Evolutionary conservation across 2,329 filamentous ascomycete genomes (phyloP), one percentile per base, ranked within the genome.

Genomic region (Venturia carpophila): DNA sequence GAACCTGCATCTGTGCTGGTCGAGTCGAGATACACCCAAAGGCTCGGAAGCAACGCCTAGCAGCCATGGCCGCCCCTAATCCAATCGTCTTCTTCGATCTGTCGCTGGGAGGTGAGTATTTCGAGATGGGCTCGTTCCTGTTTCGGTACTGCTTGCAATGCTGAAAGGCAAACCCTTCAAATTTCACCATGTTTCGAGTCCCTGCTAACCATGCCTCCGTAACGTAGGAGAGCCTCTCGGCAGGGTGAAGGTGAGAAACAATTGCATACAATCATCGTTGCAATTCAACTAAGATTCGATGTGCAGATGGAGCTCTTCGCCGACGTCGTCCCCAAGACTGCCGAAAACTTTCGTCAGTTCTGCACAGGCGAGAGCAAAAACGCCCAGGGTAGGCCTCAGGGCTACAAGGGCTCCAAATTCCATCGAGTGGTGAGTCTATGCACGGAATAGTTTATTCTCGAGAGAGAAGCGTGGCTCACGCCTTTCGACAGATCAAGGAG

Each of bases 281-380:
- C 30, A 19, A 27, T 17, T 10, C 24, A 27, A 61, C 37, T 58
- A 58, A 58, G 9, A 3, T 19, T 24, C 37, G 1, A 39, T 60
- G 19, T 1, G 9, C 19, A 64, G 69, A 92, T 96, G 75, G 91
- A 97, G 77, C 85, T 99, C 67, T 97, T 94, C 81, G 86, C 87
- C 67, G 84, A 96, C 77, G 82, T 89, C 27, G 89, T 91, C 0
- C 92, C 92, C 68, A 88, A 87, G 71, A 97, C 94, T 10, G 91
- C 92, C 39, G 94, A 97, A 77, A 97, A 97, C 80, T 97, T 99
- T 76, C 90, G 92, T 60, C 91, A 95, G 74, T 96, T 96, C 79
- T 97, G 92, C 79, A 97, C 93, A 0, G 94, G 94, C 71, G 93
- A 97, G 80, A 87, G 84, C 69, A 96, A 92, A 78, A 90, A 90